A percentile compares a stretch with the other conserved stretches of the same genome.
Evolutionary conservation across 2,329 filamentous ascomycete species (phyloP).

Genomic region (Grosmannia penicillata): DNA sequence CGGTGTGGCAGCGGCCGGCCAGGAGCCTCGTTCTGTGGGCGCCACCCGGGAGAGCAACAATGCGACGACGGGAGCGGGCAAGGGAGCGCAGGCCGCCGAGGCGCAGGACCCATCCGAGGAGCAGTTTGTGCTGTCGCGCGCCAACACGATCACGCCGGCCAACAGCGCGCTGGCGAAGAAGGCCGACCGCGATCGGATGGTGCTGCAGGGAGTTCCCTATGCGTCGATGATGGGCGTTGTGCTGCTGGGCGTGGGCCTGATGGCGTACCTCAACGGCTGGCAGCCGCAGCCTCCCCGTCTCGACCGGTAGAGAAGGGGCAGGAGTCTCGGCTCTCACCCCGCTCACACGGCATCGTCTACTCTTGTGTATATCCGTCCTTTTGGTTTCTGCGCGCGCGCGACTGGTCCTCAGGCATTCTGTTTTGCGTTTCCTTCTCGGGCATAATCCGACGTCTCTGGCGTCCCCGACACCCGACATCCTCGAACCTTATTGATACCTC

Average conservation of each 20-base stretch:
- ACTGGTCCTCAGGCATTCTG: too few species aligned
- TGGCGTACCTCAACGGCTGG: slow-evolving; percentile 80
- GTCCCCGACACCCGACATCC: too few species aligned
- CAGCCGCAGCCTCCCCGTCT: slow-evolving; percentile 31
- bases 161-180: slow-evolving; percentile 17
- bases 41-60: too few species aligned
- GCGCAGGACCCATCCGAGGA: slow-evolving; percentile 12
- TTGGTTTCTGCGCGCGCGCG: not conserved
- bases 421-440: too few species aligned
- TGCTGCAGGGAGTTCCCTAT: slow-evolving; percentile 52
- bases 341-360: too few species aligned
- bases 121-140: slow-evolving; percentile 28
- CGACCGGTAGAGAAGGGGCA: too few species aligned
- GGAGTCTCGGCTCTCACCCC: too few species aligned
- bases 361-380: not conserved
- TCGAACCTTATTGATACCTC: too few species aligned
- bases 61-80: not conserved
- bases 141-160: slow-evolving; percentile 31
- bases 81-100: not conserved
- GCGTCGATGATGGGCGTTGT: slow-evolving; percentile 74
- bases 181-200: slow-evolving; percentile 26
- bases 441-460: too few species aligned
- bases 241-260: slow-evolving; percentile 64
- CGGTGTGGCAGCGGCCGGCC: not conserved
- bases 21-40: too few species aligned